These are phyloP conservation scores for Spizellomyces punctatus DNA, from an alignment of 192 early-diverging fungal genomes.

Conservation along the genomic window DNA sequence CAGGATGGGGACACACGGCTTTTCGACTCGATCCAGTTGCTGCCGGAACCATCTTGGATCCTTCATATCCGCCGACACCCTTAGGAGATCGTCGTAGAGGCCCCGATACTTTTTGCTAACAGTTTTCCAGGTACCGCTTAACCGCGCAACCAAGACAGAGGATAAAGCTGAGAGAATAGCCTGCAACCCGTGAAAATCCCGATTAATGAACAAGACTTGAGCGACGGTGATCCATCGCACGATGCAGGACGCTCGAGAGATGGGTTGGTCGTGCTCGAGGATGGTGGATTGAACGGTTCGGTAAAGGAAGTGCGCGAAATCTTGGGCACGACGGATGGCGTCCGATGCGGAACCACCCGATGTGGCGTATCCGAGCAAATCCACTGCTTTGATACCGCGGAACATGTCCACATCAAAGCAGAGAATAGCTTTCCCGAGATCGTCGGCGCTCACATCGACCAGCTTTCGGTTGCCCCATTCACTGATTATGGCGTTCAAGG, in stretches of 20 bases:
- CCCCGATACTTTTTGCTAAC: constrained; percentile 15
- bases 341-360: constrained; percentile 4
- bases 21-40: not conserved
- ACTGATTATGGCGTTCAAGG: not conserved
- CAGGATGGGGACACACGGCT: constrained; percentile 14
- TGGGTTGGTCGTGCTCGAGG: not conserved
- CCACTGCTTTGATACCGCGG: constrained; percentile 5
- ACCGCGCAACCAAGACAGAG: constrained; percentile 6
- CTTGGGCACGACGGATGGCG: constrained; percentile 5
- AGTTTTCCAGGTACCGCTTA: constrained; percentile 23
- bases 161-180: constrained; percentile 20
- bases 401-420: constrained; percentile 31
- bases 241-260: constrained; percentile 12
- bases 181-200: constrained; percentile 9
- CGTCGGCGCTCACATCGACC: constrained; percentile 12
- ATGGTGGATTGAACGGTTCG: constrained; percentile 25
- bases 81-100: not conserved
- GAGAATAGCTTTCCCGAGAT: constrained; percentile 3
- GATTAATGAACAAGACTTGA: not conserved
- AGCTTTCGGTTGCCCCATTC: constrained; percentile 18
- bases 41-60: not conserved
- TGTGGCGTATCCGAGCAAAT: constrained; percentile 5
- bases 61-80: not conserved
- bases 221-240: constrained; percentile 25
- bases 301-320: constrained; percentile 17